Conservation (phyloP, 345 rosid species). For the Pistacia vera region DNA sequence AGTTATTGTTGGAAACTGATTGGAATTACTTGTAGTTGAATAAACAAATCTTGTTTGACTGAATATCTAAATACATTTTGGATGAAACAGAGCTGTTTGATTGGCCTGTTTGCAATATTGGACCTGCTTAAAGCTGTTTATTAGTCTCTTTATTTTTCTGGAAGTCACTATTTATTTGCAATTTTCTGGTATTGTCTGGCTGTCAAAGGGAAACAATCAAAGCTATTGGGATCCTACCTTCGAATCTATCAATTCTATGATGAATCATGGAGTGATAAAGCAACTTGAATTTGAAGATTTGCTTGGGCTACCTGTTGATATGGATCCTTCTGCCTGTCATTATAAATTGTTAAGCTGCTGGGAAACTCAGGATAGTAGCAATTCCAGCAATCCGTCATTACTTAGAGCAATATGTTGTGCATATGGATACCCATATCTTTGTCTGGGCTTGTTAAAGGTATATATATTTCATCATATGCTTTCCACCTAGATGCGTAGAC, state of each 20-base stretch:
- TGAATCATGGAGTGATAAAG: conserved; percentile 64
- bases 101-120: background rate
- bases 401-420: conserved; percentile 72
- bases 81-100: background rate
- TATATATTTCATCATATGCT: background rate
- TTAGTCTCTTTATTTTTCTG: background rate
- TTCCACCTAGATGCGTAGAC: background rate
- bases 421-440: conserved; percentile 82
- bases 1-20: too few species aligned
- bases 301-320: conserved; percentile 66
- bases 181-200: conserved; percentile 9
- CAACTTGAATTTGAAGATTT: conserved; percentile 88
- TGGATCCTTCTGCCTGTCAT: conserved; percentile 78
- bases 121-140: background rate
- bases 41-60: too few species aligned
- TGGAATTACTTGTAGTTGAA: too few species aligned
- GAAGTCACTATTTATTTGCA: background rate
- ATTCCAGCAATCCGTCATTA: conserved; percentile 51
- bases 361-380: conserved; percentile 49
- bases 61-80: too few species aligned
- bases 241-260: conserved; percentile 55
- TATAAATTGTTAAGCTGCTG: conserved; percentile 57
- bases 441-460: conserved; percentile 86
- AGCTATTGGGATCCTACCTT: conserved; percentile 69
- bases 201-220: conserved; percentile 43